Evolutionary conservation across 2,329 filamentous ascomycete genomes (phyloP).

Genomic region (Fusarium subglutinans): DNA sequence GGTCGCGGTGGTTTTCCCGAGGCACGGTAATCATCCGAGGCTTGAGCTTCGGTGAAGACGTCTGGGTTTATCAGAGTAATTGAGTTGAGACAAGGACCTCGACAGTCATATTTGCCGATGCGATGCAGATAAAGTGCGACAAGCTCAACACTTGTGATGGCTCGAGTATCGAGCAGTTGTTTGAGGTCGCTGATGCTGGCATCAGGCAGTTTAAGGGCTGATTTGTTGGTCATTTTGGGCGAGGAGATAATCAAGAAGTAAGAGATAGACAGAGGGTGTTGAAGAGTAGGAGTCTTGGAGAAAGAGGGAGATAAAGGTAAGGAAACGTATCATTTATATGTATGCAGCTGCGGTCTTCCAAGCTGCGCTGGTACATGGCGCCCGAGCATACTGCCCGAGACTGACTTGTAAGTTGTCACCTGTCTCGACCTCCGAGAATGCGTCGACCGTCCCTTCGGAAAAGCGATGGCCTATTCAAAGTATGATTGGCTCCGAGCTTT

Average conservation of each 20-base stretch:
- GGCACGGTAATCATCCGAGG: constrained; percentile 42
- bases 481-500: fast-evolving
- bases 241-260: too few relatives aligned
- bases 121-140: constrained; percentile 41
- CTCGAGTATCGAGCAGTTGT: not conserved
- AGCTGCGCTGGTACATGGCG: fast-evolving
- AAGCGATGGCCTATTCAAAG: fast-evolving
- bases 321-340: not conserved
- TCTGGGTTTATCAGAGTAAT: constrained; percentile 40
- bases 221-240: not conserved
- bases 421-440: not conserved
- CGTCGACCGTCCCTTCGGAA: too few relatives aligned
- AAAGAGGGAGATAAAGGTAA: too few relatives aligned
- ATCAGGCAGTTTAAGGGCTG: fast-evolving
- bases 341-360: not conserved
- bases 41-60: constrained; percentile 42
- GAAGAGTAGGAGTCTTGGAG: too few relatives aligned
- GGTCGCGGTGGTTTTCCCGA: constrained; percentile 21
- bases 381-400: not conserved
- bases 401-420: too few relatives aligned
- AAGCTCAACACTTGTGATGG: constrained; percentile 41
- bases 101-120: constrained; percentile 40
- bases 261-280: fast-evolving
- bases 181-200: not conserved
- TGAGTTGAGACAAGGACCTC: constrained; percentile 40